Evolutionary conservation across 164 flowering plant genomes (phyloP), one percentile per base, ranked within the genome.

Genomic region (Taxillus chinensis): DNA sequence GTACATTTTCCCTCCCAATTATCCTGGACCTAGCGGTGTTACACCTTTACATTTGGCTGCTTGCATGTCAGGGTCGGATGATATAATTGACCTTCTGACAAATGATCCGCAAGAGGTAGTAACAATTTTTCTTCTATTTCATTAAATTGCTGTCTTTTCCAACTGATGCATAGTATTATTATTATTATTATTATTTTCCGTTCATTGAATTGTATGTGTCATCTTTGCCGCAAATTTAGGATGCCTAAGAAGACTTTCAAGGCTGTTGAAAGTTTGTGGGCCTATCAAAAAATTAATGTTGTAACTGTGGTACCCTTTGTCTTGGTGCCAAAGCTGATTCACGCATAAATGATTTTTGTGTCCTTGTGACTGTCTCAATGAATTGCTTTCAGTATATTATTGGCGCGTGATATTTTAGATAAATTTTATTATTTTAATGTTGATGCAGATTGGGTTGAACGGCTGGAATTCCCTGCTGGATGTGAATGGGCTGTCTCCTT

Each of bases 41-140:
- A 84, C 98, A 39, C 96, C 98, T 66, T 67, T 92, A 45, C 98
- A 91, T 77, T 74, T 91, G 68, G 93, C 93, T 73, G 98, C 98
- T 61, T 80, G 78, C 66, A 82, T 76, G 0, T 75, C 80, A 10
- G 83, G 66, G 38, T 82, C 93, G 2, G 82, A 81, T 52, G 83
- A 79, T 60, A 61, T 88, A 51, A 70, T 91, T 53, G 92, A 91
- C 71, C 78, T 82, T 52, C 64, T 91, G 69, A 91, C 93, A 58
- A 84, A 70, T 74, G 98, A 91, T 62, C 96, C 92, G 2, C 83
- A 69, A 66, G 79, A 81, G 87, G 98, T 89, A 80, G 37, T 51
- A 49, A 6, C 2, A 43, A 6, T 1, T 43, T 49, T 49, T n/a
- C 10, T 49, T 49, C 13, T 43, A 43, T 2, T 6, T 43, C 10